These are phyloP conservation scores for Ustilago curta DNA, from an alignment of 1,284 basidiomycete genomes.

Conservation along the genomic window DNA sequence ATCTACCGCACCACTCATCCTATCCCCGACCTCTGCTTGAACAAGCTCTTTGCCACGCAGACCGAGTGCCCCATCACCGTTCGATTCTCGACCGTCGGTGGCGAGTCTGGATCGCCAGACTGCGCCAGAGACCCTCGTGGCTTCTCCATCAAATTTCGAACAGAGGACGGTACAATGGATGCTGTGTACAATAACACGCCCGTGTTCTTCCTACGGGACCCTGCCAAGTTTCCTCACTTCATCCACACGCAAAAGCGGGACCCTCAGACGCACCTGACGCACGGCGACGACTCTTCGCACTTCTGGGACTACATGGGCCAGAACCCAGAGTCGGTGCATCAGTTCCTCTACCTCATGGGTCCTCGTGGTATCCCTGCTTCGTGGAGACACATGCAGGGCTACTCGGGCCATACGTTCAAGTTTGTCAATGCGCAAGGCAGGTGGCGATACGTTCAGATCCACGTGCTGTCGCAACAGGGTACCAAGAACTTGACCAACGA, in stretches of 20 bases:
- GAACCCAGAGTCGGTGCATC: conserved; percentile 51
- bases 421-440: conserved; percentile 56
- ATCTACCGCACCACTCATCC: conserved; percentile 53
- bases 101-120: conserved; percentile 54
- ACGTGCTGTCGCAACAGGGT: conserved; percentile 55
- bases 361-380: conserved; percentile 50
- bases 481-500: conserved; percentile 46
- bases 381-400: conserved; percentile 54
- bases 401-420: conserved; percentile 59
- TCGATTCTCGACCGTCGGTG: conserved; percentile 60
- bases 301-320: conserved; percentile 57
- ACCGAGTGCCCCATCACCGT: conserved; percentile 44
- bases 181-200: conserved; percentile 59
- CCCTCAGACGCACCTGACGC: conserved; percentile 49
- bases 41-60: conserved; percentile 45
- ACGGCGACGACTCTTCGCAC: conserved; percentile 41
- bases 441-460: conserved; percentile 59
- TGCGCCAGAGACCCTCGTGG: conserved; percentile 55
- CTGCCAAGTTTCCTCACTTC: conserved; percentile 58
- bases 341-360: conserved; percentile 55
- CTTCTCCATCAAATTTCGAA: conserved; percentile 59
- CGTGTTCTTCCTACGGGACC: conserved; percentile 58
- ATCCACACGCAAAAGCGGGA: conserved; percentile 62
- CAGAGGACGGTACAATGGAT: conserved; percentile 50
- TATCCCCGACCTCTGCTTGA: conserved; percentile 47